phyloP scores from a whole-genome alignment of 1,284 basidiomycete genomes.

The Cryptococcus sp. region DNA sequence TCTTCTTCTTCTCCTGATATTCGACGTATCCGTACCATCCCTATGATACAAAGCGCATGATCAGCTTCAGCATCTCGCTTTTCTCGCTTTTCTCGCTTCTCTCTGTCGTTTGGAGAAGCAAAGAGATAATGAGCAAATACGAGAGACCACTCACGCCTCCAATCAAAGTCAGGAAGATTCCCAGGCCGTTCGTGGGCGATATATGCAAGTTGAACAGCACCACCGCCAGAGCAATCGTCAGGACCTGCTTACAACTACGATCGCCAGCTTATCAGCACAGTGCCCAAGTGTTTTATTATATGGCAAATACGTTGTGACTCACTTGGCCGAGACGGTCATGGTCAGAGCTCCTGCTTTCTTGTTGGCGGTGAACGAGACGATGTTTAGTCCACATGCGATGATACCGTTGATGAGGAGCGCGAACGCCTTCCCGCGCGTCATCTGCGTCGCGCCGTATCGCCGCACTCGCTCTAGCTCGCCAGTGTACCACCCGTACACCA shows the following conservation, averaged over 20 bases:
- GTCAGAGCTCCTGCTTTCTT: constrained; percentile 70
- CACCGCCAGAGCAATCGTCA: constrained; percentile 84
- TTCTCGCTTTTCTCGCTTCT: neutral
- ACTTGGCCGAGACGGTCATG: constrained; percentile 54
- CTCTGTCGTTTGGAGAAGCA: too few species aligned
- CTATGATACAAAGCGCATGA: constrained; percentile 13
- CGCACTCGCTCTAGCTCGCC: constrained; percentile 74
- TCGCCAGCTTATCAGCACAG: neutral
- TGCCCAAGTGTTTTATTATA: neutral
- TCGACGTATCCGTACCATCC: constrained; percentile 75
- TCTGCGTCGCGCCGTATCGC: constrained; percentile 59
- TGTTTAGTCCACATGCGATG: constrained; percentile 86
- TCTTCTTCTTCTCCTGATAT: constrained; percentile 61
- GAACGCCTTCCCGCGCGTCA: constrained; percentile 59
- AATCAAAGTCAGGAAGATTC: constrained; percentile 75
- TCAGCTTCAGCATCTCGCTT: neutral
- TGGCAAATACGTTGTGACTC: constrained; percentile 10
- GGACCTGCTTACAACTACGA: constrained; percentile 77
- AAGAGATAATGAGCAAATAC: neutral
- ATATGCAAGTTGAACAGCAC: constrained; percentile 78
- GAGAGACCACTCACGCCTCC: constrained; percentile 66
- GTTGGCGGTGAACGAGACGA: constrained; percentile 90
- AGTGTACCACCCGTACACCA: constrained; percentile 69
- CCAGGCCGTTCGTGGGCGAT: constrained; percentile 72
- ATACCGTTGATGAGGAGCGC: constrained; percentile 73